Evolutionary conservation across 164 flowering plant species (phyloP).

Genomic region (Vitis rotundifolia): DNA sequence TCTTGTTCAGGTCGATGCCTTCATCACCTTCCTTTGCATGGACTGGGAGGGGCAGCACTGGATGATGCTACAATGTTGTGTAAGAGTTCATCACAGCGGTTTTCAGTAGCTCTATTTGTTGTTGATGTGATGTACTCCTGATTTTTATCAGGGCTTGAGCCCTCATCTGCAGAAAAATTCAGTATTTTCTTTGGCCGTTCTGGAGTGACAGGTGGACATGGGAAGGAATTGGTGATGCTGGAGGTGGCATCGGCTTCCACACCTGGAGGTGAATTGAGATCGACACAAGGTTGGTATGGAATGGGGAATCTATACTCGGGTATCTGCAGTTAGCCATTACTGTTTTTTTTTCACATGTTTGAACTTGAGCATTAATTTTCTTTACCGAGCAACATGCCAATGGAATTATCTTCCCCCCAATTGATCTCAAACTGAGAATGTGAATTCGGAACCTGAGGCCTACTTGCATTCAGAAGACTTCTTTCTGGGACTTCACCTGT

Average conservation of each 20-base stretch:
- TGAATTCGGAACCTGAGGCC: neutral
- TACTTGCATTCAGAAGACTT: no score
- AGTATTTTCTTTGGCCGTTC: constrained; percentile 22
- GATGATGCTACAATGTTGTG: constrained; percentile 31
- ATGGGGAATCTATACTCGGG: constrained; percentile 20
- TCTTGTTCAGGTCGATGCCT: constrained; percentile 47
- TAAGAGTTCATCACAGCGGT: constrained; percentile 16
- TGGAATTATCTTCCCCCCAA: constrained; percentile 4
- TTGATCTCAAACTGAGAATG: constrained; percentile 5
- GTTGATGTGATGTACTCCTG: no score
- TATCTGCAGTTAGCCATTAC: constrained; percentile 30
- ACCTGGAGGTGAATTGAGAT: constrained; percentile 31
- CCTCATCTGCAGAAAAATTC: no score
- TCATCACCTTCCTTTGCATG: constrained; percentile 18
- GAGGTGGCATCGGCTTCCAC: constrained; percentile 20
- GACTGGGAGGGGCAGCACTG: constrained; percentile 20
- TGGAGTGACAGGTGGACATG: constrained; percentile 31
- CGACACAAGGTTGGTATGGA: constrained; percentile 17
- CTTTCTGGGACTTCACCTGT: no score
- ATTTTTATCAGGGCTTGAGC: no score
- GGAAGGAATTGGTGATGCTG: constrained; percentile 12
- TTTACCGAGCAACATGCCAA: no score
- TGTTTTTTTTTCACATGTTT: constrained; percentile 1
- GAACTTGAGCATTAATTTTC: constrained; percentile 5
- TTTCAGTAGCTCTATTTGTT: constrained; percentile 13